Evolutionary conservation across 306 rosid genomes (phyloP).

Genomic region (Hippophae tibetana): DNA sequence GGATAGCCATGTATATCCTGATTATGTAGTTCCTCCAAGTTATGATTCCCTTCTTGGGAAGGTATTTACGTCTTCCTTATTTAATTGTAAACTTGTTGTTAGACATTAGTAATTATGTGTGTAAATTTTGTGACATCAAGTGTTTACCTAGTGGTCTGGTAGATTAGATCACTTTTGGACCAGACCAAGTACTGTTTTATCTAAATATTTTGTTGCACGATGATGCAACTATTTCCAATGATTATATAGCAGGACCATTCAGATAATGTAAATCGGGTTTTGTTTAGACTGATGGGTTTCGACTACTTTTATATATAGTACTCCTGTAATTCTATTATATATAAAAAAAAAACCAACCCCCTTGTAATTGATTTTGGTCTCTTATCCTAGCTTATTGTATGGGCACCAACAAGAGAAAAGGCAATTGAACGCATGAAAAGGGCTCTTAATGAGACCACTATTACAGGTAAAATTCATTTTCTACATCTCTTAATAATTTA

Average conservation of each 20-base stretch:
- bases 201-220: too few species aligned
- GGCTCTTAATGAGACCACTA: constrained; percentile 88
- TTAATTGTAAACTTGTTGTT: background rate
- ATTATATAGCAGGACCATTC: too few species aligned
- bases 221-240: too few species aligned
- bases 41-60: constrained; percentile 97
- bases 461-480: constrained; percentile 44
- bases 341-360: too few species aligned
- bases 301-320: too few species aligned
- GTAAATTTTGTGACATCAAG: too few species aligned
- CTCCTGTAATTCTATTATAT: too few species aligned
- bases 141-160: background rate
- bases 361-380: background rate
- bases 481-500: background rate
- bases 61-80: constrained; percentile 24
- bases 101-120: too few species aligned
- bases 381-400: constrained; percentile 67
- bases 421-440: constrained; percentile 97
- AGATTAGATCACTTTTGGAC: too few species aligned
- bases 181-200: too few species aligned
- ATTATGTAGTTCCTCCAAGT: constrained; percentile 97
- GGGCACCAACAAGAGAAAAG: constrained; percentile 99
- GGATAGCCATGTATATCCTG: constrained; percentile 97
- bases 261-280: too few species aligned
- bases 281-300: too few species aligned